A percentile compares a stretch with the other conserved stretches of the same genome.
phyloP scores from a whole-genome alignment of 2,329 filamentous ascomycete species.

The Botryosphaeria dothidea region DNA sequence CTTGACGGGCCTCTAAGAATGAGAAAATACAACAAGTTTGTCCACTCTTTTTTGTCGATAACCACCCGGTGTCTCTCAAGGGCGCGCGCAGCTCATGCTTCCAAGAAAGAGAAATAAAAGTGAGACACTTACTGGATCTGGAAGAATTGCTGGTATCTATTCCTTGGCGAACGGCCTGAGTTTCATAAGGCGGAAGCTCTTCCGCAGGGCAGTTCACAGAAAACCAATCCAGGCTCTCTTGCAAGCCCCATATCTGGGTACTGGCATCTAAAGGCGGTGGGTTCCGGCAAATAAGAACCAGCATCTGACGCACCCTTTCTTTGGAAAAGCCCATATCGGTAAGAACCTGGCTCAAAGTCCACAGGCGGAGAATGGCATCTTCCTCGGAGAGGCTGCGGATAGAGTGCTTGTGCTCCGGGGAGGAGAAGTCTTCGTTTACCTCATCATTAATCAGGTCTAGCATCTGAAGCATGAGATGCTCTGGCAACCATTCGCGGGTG shows the following conservation, averaged over 20 bases:
- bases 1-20: too few relatives aligned
- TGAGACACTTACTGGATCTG: slow-evolving; percentile 31
- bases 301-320: slow-evolving; percentile 61
- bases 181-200: slow-evolving; percentile 72
- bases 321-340: slow-evolving; percentile 67
- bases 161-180: not conserved
- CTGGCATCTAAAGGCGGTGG: slow-evolving; percentile 58
- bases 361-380: slow-evolving; percentile 75
- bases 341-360: slow-evolving; percentile 79
- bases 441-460: slow-evolving; percentile 72
- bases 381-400: slow-evolving; percentile 64
- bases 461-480: slow-evolving; percentile 75
- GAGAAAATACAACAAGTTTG: too few relatives aligned
- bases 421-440: slow-evolving; percentile 40
- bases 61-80: too few relatives aligned
- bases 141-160: slow-evolving; percentile 24
- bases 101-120: too few relatives aligned
- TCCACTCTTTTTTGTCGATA: too few relatives aligned
- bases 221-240: slow-evolving; percentile 88
- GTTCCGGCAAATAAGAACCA: slow-evolving; percentile 68
- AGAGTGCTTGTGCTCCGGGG: slow-evolving; percentile 27
- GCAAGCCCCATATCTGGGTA: slow-evolving; percentile 72
- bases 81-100: too few relatives aligned
- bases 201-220: slow-evolving; percentile 71
- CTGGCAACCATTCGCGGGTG: slow-evolving; percentile 75